Base-by-base conservation (phyloP, 345 rosid species). In the Viola odorata region DNA sequence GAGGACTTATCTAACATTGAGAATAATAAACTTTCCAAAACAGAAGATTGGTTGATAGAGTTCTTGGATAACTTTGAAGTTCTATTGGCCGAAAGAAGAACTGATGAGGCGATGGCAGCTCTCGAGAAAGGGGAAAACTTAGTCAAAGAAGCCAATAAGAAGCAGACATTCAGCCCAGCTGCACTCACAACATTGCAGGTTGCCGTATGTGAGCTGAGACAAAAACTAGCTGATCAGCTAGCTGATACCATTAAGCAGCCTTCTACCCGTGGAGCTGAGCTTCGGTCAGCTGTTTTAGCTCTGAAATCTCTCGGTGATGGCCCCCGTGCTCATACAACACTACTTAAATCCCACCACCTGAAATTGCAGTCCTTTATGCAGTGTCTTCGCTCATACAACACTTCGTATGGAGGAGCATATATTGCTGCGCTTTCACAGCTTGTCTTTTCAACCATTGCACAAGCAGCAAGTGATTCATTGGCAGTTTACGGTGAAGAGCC, bases 241-340 rank as follows among this genome's bases (percentile, higher is more conserved):
- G 85, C 87, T 8, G 96, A 84, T 12, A 66, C 84, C 12, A 82
- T 73, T 47, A 63, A 74, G 71, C 94, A 89, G 60, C 80, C 83
- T 49, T 89, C 91, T 12, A 89, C 88, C 4, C 75, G 82, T 12
- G 91, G 82, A 12, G 69, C 66, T 1, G 96, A 89, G 78, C 96
- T 92, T 37, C 87, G 88, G 11, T 75, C 82, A 6, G 78, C 88
- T 0, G 89, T 88, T 52, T 66, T 73, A 62, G 80, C 96, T 51
- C 76, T 92, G 54, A 92, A 92, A 69, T 70, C 62, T 52, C 91
- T 92, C 0, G 99, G 99, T 12, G 96, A 92, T 15, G 83, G 85
- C 58, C 82, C 96, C 38, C 84, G 85, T 7, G 89, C 98, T 5
- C 98, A 89, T 69, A 75, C 91, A 0, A 65, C 87, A 75, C 73